Conservation (phyloP, 2,329 filamentous ascomycete genomes). For the Biscogniauxia mediterranea region DNA sequence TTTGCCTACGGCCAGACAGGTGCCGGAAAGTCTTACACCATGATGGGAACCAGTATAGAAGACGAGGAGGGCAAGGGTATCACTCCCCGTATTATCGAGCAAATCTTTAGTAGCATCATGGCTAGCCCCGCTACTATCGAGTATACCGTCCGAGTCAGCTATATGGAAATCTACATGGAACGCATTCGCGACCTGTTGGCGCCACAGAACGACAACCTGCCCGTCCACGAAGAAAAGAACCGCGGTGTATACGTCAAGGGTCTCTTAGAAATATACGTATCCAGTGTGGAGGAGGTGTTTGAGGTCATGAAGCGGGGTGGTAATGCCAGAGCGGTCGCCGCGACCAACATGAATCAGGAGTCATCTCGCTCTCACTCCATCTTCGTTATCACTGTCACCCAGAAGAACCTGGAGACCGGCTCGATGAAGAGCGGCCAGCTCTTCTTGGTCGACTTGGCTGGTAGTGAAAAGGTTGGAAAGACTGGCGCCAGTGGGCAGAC, state of each 20-base stretch:
- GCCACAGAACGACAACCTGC: constrained; percentile 92
- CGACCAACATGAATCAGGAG: constrained; percentile 99
- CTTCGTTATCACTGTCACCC: constrained; percentile 93
- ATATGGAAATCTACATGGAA: constrained; percentile 99
- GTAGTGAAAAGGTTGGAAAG: constrained; percentile 98
- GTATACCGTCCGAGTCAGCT: constrained; percentile 97
- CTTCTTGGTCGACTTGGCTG: constrained; percentile 95
- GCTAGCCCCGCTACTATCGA: constrained; percentile 90
- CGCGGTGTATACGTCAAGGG: constrained; percentile 96
- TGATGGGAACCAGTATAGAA: constrained; percentile 96
- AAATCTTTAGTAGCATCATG: constrained; percentile 95
- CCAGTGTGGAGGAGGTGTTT: constrained; percentile 92
- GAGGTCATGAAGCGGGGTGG: constrained; percentile 95
- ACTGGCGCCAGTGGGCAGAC: constrained; percentile 97
- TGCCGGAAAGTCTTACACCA: constrained; percentile 97
- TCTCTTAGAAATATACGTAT: constrained; percentile 90
- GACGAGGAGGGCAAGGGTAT: constrained; percentile 86
- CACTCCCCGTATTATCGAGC: constrained; percentile 93
- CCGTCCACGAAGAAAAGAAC: constrained; percentile 97
- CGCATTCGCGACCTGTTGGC: constrained; percentile 89
- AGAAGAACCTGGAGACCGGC: constrained; percentile 96
- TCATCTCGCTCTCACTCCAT: constrained; percentile 98
- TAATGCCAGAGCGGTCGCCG: constrained; percentile 82
- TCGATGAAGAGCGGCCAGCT: constrained; percentile 95
- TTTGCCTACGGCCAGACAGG: constrained; percentile 99